Evolutionary conservation across 2,329 filamentous ascomycete species (phyloP).

Genomic region (Helminthosporium solani): DNA sequence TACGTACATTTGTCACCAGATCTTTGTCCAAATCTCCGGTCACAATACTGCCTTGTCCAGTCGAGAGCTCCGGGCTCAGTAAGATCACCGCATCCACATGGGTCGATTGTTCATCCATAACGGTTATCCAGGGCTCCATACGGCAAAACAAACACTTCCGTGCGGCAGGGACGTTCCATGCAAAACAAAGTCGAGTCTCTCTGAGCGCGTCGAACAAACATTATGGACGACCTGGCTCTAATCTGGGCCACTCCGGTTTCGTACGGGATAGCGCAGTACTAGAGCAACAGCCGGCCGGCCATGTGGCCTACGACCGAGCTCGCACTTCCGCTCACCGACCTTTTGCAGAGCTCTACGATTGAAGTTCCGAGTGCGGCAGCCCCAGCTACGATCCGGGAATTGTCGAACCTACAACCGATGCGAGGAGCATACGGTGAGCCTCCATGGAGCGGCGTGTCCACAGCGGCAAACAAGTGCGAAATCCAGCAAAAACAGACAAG

Average conservation of each 20-base stretch:
- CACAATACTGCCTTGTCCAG: background rate
- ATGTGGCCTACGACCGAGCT: background rate
- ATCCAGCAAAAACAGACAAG: slow-evolving; percentile 17
- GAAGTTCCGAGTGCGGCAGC: slow-evolving; percentile 29
- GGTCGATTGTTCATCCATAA: background rate
- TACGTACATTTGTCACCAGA: slow-evolving; percentile 36
- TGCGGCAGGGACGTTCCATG: background rate
- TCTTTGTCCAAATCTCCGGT: slow-evolving; percentile 18
- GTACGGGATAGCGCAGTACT: slow-evolving; percentile 2
- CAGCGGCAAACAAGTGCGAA: slow-evolving; percentile 3
- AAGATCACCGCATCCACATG: background rate
- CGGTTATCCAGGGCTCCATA: background rate
- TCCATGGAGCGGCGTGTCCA: slow-evolving; percentile 10
- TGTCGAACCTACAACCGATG: slow-evolving; percentile 33
- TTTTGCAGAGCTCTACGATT: slow-evolving; percentile 27
- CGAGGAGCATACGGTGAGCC: slow-evolving; percentile 21
- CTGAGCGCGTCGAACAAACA: slow-evolving; percentile 5
- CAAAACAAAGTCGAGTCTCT: background rate
- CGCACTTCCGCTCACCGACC: slow-evolving; percentile 17
- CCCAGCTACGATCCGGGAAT: slow-evolving; percentile 18
- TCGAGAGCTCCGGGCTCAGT: background rate
- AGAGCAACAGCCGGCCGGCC: background rate
- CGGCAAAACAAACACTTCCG: background rate
- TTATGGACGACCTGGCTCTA: slow-evolving; percentile 6
- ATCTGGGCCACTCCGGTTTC: background rate